phyloP scores from a whole-genome alignment of 2,329 filamentous ascomycete genomes.

The Gnomoniopsis smithogilvyi region DNA sequence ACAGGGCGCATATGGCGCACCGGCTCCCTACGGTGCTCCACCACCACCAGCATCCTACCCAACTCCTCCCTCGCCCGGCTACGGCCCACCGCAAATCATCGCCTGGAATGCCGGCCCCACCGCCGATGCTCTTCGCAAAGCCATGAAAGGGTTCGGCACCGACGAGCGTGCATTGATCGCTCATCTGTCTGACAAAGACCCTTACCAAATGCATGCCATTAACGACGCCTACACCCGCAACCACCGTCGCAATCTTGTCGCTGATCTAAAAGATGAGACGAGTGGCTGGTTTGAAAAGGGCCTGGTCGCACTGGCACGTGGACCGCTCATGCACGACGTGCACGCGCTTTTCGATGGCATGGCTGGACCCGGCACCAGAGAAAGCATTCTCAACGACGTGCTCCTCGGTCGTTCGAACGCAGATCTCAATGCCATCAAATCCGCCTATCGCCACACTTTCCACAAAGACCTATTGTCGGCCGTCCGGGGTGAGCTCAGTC shows the following conservation, averaged over 20 bases:
- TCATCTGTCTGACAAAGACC: conserved; percentile 69
- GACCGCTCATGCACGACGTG: conserved; percentile 76
- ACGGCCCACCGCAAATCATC: conserved; percentile 67
- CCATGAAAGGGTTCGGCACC: conserved; percentile 91
- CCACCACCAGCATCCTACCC: conserved; percentile 33
- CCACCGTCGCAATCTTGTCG: conserved; percentile 66
- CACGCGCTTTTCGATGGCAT: conserved; percentile 69
- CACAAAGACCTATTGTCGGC: conserved; percentile 65
- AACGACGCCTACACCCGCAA: conserved; percentile 63
- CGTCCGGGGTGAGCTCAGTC: conserved; percentile 74
- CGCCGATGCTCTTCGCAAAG: conserved; percentile 68
- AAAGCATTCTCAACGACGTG: conserved; percentile 80
- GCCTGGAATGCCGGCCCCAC: conserved; percentile 66
- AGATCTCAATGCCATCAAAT: conserved; percentile 83
- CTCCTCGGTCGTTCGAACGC: conserved; percentile 81
- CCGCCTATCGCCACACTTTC: conserved; percentile 68
- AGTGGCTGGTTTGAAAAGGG: conserved; percentile 71
- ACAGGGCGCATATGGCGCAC: conserved; percentile 29
- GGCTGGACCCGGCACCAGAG: conserved; percentile 80
- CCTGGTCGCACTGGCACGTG: conserved; percentile 71
- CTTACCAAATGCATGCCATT: conserved; percentile 70
- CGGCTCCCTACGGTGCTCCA: conserved; percentile 30
- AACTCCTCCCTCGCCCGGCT: conserved; percentile 69
- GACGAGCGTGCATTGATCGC: conserved; percentile 76
- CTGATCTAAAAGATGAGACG: conserved; percentile 76